These are phyloP conservation scores for Celoporthe dispersa DNA, from an alignment of 2,329 filamentous ascomycete species.

Conservation along the genomic window DNA sequence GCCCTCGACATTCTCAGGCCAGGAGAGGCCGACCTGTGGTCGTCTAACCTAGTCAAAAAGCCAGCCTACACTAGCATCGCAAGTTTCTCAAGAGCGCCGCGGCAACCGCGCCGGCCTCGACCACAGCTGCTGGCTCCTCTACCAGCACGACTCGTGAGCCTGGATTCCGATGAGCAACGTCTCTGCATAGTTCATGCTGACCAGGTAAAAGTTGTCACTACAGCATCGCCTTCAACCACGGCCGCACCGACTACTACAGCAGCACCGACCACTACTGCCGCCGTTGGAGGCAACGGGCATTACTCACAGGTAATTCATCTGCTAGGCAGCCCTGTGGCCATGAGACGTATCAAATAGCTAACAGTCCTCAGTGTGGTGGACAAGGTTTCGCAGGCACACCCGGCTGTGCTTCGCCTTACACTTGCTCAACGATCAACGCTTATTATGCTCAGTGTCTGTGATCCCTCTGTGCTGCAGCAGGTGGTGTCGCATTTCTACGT, in stretches of 20 bases:
- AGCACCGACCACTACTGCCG: not conserved
- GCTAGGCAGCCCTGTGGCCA: not conserved
- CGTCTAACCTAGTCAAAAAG: constrained; percentile 42
- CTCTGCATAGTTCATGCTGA: not conserved
- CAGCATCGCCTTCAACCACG: not conserved
- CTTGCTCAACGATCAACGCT: constrained; percentile 11
- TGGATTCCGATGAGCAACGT: not conserved
- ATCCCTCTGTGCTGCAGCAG: not conserved
- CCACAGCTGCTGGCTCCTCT: not conserved
- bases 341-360: not conserved
- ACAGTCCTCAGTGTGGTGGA: constrained; percentile 9
- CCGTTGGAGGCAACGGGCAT: not conserved
- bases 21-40: constrained; percentile 44
- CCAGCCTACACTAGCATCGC: constrained; percentile 39
- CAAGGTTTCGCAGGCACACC: constrained; percentile 10
- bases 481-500: not conserved
- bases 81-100: constrained; percentile 18
- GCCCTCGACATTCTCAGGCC: constrained; percentile 41
- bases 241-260: constrained; percentile 4
- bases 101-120: constrained; percentile 7
- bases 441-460: constrained; percentile 20
- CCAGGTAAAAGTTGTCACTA: not conserved
- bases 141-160: not conserved
- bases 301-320: constrained; percentile 5
- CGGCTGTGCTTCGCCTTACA: constrained; percentile 17